Evolutionary conservation across 768 basidiomycete species (phyloP), one percentile per base, ranked within the genome.

Genomic region (Clavaria fumosa): DNA sequence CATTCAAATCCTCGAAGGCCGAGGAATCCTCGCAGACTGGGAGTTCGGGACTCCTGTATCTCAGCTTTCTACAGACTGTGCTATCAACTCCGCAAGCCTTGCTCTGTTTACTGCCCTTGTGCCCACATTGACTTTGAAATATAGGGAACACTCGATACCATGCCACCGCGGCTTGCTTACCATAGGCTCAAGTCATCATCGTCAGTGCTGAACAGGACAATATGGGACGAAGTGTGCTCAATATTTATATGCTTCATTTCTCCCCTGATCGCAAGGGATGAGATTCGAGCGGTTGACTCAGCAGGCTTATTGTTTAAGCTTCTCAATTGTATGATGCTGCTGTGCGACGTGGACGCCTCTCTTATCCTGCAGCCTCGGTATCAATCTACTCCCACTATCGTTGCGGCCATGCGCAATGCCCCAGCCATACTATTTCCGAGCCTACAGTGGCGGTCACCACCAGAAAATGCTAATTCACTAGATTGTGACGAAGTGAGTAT

Each of bases 231-330:
- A 22, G 18, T 39, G 38, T 39, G 38, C 38, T 39, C 38, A 7
- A 39, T 39, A 33, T 39, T 39, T 22, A 28, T 39, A 33, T 39
- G 38, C 31, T 39, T 39, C 31, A 39, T 39, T 21, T 39, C 12
- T 39, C n/a, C 18, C 23, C 7, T 38, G 31, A 14, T 6, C 31
- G 7, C 31, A 26, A 27, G 7, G 37, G 37, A 38, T 27, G 26
- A 15, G 23, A 27, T 11, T 38, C 23, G 26, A 27, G 23, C 7
- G 7, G 3, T n/a, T 20, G 23, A 28, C 37, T 11, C 23, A 21
- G 11, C 26, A 28, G 23, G 23, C 10, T 22, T 38, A n/a, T 12
- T 15, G n/a, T 11, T 7, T 19, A 26, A 28, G 37, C 37, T 27
- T 38, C 23, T 27, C 23, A 20, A 26, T 26, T 6, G 23, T 22